Evolutionary conservation across 352 stramenopile species (phyloP), one percentile per base, ranked within the genome.

Genomic region (Blastocystis sp.): DNA sequence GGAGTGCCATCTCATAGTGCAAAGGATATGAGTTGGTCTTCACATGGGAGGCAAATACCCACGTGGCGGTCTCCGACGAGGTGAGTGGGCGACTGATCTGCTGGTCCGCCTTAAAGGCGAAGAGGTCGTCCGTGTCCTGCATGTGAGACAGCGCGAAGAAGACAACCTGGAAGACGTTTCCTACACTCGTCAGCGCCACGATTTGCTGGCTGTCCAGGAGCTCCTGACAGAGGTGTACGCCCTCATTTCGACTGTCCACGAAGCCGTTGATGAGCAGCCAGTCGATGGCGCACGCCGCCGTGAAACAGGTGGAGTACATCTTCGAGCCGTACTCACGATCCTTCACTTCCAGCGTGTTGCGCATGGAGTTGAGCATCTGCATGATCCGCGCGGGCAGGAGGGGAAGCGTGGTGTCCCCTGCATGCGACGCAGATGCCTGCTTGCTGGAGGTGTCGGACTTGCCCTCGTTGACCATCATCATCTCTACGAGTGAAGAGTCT

Each of bases 11-110:
- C 7, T 0, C 23, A 23, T 7, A 19, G 19, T 23, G 9, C 60
- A n/a, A 76, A 67, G 74, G 74, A 84, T 84, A 84, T 84, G 74
- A 84, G 41, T 84, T 84, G 11, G 53, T 69, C 43, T 84, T 84
- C 2, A 84, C 74, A 48, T 84, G 74, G 5, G 74, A n/a, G 10
- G 74, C 21, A 7, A 84, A 84, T 23, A 84, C 17, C 74, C 74
- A 84, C n/a, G 74, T 53, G 28, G 53, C 48, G 28, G 48, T 4
- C n/a, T 59, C 74, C 2, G 74, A 61, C 10, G 74, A 84, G 3
- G 66, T 2, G 66, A n/a, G 52, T 0, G 21, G 28, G 28, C 38
- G 19, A 14, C 53, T 14, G 2, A 84, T 2, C 23, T 79, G 62
- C 2, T 65, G 64, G 41, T 88, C 79, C 11, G 41, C 28, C 4